A percentile compares a stretch with the other conserved stretches of the same genome.
Conservation (phyloP, 371 early-diverging fungal genomes). For the Circinella umbellata region DNA sequence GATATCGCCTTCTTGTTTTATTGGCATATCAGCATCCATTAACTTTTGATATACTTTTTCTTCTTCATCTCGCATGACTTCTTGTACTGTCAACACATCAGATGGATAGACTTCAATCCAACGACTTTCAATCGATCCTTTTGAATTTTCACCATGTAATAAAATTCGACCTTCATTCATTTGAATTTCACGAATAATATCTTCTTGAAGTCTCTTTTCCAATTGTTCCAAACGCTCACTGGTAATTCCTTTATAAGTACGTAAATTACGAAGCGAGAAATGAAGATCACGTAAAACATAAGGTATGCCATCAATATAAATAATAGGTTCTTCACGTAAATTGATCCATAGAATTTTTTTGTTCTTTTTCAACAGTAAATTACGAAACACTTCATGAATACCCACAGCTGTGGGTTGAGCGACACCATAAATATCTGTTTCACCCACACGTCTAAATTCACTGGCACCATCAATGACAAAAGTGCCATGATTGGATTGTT, state of each 20-base stretch:
- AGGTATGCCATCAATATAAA: constrained; percentile 77
- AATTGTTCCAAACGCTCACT: constrained; percentile 67
- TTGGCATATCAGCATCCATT: constrained; percentile 14
- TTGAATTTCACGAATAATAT: constrained; percentile 63
- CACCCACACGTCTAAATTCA: constrained; percentile 50
- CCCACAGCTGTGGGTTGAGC: constrained; percentile 79
- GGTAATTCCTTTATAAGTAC: constrained; percentile 74
- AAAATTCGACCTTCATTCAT: constrained; percentile 63
- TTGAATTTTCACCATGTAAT: constrained; percentile 64
- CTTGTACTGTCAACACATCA: constrained; percentile 59
- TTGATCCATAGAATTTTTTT: constrained; percentile 72
- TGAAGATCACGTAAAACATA: constrained; percentile 76
- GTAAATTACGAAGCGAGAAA: constrained; percentile 68
- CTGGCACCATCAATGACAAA: constrained; percentile 50
- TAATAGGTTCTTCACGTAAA: constrained; percentile 77
- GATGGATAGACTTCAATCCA: constrained; percentile 67
- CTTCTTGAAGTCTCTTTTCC: constrained; percentile 72
- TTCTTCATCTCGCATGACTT: constrained; percentile 54
- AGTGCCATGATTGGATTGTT: constrained; percentile 35
- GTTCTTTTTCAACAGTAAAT: constrained; percentile 29
- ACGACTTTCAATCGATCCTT: constrained; percentile 53
- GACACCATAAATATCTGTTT: constrained; percentile 62
- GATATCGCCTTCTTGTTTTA: constrained; percentile 1
- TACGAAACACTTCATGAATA: constrained; percentile 52
- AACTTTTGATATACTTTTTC: constrained; percentile 28